phyloP scores from a whole-genome alignment of 306 rosid species.

The Cucurbita pepo region DNA sequence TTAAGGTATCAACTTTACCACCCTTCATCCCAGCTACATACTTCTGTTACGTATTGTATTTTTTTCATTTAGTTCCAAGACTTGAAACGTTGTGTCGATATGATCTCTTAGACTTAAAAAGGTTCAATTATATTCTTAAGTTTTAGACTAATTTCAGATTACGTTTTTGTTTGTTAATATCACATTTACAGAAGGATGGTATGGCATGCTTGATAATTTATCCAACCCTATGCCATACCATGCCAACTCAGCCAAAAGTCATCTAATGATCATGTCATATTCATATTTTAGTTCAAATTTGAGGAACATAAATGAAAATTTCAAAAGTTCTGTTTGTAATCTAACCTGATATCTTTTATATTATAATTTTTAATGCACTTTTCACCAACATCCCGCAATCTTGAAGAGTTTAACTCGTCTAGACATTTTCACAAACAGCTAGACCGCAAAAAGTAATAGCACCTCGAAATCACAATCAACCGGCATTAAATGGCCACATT shows the following conservation, averaged over 20 bases:
- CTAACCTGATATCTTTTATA: not conserved
- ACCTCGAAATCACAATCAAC: not conserved
- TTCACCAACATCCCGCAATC: not conserved
- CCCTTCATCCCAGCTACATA: not conserved
- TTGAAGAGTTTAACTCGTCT: not conserved
- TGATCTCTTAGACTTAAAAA: not conserved
- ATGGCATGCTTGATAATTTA: not conserved
- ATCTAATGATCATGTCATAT: not conserved
- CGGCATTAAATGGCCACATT: not conserved
- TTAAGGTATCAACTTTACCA: conserved; percentile 33
- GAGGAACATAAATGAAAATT: not conserved
- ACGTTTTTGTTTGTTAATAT: not conserved
- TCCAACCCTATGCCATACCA: not conserved
- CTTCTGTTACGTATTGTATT: not conserved
- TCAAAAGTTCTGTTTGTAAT: not conserved
- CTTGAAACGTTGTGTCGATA: not conserved
- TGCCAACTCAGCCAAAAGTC: not conserved
- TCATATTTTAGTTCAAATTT: not conserved
- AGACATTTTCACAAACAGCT: conserved; percentile 1
- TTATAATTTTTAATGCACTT: not conserved
- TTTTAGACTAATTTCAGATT: not conserved
- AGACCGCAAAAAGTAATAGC: not conserved
- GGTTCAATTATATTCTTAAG: too few species aligned
- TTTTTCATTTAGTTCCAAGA: not conserved
- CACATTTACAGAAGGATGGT: not conserved